These are phyloP conservation scores for Yamadazyma triangularis DNA, from an alignment of 1,139 yeast species.

Conservation along the genomic window DNA sequence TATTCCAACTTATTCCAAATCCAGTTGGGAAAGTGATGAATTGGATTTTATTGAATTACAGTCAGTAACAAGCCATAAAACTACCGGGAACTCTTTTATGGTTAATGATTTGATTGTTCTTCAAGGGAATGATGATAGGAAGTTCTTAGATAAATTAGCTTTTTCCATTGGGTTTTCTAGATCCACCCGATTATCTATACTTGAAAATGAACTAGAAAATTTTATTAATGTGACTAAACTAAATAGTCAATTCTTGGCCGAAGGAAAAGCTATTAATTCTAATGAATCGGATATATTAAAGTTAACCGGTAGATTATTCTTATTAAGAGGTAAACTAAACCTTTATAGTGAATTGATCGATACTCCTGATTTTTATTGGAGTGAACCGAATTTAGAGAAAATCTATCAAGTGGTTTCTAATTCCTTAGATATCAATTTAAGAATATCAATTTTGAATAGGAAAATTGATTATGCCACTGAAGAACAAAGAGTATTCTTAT, in stretches of 20 bases:
- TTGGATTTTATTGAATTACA: slow-evolving; percentile 71
- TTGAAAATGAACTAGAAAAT: slow-evolving; percentile 68
- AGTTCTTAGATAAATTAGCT: slow-evolving; percentile 75
- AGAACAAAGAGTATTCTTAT: slow-evolving; percentile 72
- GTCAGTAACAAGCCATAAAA: slow-evolving; percentile 18
- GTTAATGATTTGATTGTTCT: slow-evolving; percentile 69
- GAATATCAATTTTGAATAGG: slow-evolving; percentile 75
- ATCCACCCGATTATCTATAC: slow-evolving; percentile 75
- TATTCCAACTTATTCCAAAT: slow-evolving; percentile 28
- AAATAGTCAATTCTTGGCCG: slow-evolving; percentile 62
- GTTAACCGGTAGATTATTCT: slow-evolving; percentile 69
- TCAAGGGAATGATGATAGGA: slow-evolving; percentile 46
- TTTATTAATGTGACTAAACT: slow-evolving; percentile 59
- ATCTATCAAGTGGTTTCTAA: slow-evolving; percentile 69
- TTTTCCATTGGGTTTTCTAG: slow-evolving; percentile 85
- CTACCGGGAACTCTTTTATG: slow-evolving; percentile 38
- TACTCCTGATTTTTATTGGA: slow-evolving; percentile 91
- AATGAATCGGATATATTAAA: slow-evolving; percentile 61
- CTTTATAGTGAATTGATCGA: slow-evolving; percentile 86
- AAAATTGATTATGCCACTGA: slow-evolving; percentile 89
- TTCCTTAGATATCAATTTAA: slow-evolving; percentile 67
- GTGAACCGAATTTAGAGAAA: slow-evolving; percentile 77
- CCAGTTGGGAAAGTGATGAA: slow-evolving; percentile 73
- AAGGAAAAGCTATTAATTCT: slow-evolving; percentile 54
- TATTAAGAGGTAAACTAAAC: slow-evolving; percentile 76